Evolutionary conservation across 2,329 filamentous ascomycete species (phyloP).

Genomic region (Plectosphaerella cucumerina): DNA sequence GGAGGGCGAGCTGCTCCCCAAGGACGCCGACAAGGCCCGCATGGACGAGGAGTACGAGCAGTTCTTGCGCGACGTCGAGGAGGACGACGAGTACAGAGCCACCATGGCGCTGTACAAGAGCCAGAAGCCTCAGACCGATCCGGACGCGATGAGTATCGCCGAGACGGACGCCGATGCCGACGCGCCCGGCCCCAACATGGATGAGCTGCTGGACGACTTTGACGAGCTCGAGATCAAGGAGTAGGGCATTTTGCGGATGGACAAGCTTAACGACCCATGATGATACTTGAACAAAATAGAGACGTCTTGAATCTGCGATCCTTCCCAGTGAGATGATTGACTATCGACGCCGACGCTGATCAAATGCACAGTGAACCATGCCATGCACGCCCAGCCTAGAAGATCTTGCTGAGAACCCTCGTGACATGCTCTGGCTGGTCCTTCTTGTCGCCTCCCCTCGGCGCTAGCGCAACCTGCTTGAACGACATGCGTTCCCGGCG

Average conservation of each 20-base stretch:
- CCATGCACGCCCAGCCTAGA: slow-evolving; percentile 29
- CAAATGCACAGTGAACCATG: neutral
- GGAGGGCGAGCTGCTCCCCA: slow-evolving; percentile 79
- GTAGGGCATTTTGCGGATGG: neutral
- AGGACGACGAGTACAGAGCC: slow-evolving; percentile 81
- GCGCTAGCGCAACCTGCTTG: slow-evolving; percentile 59
- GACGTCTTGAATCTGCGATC: neutral
- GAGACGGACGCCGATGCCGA: slow-evolving; percentile 62
- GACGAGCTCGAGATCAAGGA: slow-evolving; percentile 78
- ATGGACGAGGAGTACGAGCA: slow-evolving; percentile 94
- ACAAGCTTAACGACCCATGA: neutral
- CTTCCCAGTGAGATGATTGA: neutral
- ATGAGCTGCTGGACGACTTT: slow-evolving; percentile 86
- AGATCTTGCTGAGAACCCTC: slow-evolving; percentile 61
- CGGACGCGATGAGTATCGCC: slow-evolving; percentile 65
- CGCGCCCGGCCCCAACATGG: slow-evolving; percentile 68
- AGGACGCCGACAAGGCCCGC: slow-evolving; percentile 81
- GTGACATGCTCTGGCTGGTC: slow-evolving; percentile 53
- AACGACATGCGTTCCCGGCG: slow-evolving; percentile 49
- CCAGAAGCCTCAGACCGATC: slow-evolving; percentile 45
- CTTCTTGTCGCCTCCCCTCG: slow-evolving; percentile 37
- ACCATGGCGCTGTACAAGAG: slow-evolving; percentile 85
- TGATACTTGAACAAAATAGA: neutral
- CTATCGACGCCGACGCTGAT: neutral
- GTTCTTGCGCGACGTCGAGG: slow-evolving; percentile 95